Base-by-base conservation (phyloP, 1,284 basidiomycete genomes). In the Jaminaea rosea region DNA sequence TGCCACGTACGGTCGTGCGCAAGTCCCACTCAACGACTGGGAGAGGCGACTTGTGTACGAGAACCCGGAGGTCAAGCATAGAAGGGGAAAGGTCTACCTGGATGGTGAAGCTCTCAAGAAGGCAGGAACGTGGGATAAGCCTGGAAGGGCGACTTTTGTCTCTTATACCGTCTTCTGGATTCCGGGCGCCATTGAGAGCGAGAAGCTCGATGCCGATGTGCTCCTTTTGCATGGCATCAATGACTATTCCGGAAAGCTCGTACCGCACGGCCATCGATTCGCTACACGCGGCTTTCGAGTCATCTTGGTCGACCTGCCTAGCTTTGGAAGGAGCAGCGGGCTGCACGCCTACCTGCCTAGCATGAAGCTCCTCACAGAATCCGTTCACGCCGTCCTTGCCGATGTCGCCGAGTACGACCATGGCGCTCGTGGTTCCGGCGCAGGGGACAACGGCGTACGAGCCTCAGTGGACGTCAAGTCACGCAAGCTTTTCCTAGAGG, bases 241-340 rank as follows among this genome's bases (percentile, higher is more conserved):
- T 46, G 65, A 69, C 42, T 70, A 72, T 45, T 62, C 61, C 3
- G 67, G 63, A 23, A 72, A 62, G 29, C 77, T 77, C 44, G 72
- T 74, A 0, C 76, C 77, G 8, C 77, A 79, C 47, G 72, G 76
- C 7, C 59, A 59, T 3, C 70, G 75, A 42, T 77, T 79, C 51
- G 67, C 78, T 44, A 68, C 75, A 50, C 72, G 75, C 4, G 79
- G 78, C 0, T 79, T 79, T 61, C 68, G 79, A 23, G 70, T 79
- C 26, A 77, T 80, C 53, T 67, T 77, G 5, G 76, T 78, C 17
- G 79, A 80, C 59, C 62, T 80, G 31, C 78, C 79, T 2, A 75
- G 74, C 10, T 78, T 79, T 48, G 75, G 78, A 49, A 44, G 67
- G 4, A 59, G 56, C 13, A 58, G 63, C 0, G 79, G 78, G 1